phyloP scores from a whole-genome alignment of 495 filamentous ascomycete genomes.

The Penicillium silybi region DNA sequence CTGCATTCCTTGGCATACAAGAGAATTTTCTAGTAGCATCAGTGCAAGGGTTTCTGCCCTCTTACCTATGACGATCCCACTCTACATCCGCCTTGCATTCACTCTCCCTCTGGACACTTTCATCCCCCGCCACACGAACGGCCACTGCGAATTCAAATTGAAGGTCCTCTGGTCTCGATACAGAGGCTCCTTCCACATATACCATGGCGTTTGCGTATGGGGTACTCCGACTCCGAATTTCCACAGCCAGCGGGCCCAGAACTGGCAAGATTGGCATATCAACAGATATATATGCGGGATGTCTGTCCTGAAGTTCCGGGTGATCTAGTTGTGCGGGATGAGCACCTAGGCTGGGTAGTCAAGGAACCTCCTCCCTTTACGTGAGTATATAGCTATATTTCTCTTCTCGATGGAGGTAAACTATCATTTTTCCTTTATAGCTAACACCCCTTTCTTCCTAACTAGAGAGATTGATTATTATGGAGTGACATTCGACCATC shows the following conservation, averaged over 20 bases:
- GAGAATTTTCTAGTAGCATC: too few species aligned
- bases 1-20: too few species aligned
- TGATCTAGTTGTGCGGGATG: constrained; percentile 25
- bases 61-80: constrained; percentile 1
- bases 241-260: constrained; percentile 24
- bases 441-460: too few species aligned
- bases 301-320: constrained; percentile 14
- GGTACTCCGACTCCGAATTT: constrained; percentile 13
- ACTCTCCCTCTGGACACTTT: constrained; percentile 4
- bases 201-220: constrained; percentile 14
- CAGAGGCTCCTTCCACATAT: constrained; percentile 21
- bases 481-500: constrained; percentile 39
- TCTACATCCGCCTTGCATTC: constrained; percentile 1
- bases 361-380: constrained; percentile 10
- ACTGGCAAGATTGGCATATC: constrained; percentile 24
- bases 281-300: constrained; percentile 22
- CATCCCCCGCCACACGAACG: constrained; percentile 16
- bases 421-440: too few species aligned
- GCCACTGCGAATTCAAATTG: constrained; percentile 27
- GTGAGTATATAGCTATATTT: not conserved
- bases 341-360: constrained; percentile 27
- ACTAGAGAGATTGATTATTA: constrained; percentile 37
- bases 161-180: constrained; percentile 25
- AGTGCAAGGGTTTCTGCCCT: too few species aligned
- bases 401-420: too few species aligned